phyloP scores from a whole-genome alignment of 495 filamentous ascomycete genomes.

The Xylaria scruposa region DNA sequence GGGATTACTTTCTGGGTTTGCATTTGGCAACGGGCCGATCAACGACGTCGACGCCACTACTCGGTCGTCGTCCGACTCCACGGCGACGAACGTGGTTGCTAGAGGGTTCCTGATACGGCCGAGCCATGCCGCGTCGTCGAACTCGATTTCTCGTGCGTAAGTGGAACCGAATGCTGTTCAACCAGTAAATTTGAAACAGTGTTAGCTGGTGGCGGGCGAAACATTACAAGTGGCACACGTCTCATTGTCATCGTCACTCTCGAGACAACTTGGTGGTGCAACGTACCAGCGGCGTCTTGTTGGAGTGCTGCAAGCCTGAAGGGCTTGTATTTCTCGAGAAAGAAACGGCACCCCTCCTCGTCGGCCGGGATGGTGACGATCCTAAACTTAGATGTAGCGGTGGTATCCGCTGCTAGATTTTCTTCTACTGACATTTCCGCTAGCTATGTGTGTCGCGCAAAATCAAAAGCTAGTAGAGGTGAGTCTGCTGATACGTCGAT shows the following conservation, averaged over 20 bases:
- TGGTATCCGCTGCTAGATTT: not conserved
- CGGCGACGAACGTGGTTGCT: slow-evolving; percentile 51
- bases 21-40: slow-evolving; percentile 35
- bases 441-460: not conserved
- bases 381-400: slow-evolving; percentile 9
- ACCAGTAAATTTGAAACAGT: not conserved
- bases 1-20: slow-evolving; percentile 35
- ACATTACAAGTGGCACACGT: too few relatives aligned
- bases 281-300: slow-evolving; percentile 36
- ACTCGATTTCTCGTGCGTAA: slow-evolving; percentile 52
- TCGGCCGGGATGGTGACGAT: slow-evolving; percentile 36
- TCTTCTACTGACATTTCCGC: not conserved
- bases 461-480: not conserved
- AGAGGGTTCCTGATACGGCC: slow-evolving; percentile 53
- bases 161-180: slow-evolving; percentile 54
- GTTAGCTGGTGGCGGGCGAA: not conserved
- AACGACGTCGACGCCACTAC: slow-evolving; percentile 38
- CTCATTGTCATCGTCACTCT: not conserved
- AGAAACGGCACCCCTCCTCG: slow-evolving; percentile 35
- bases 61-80: slow-evolving; percentile 32
- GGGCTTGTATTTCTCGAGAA: slow-evolving; percentile 39
- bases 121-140: slow-evolving; percentile 50
- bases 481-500: slow-evolving; percentile 18
- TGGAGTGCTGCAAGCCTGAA: slow-evolving; percentile 43
- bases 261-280: not conserved